Conservation (phyloP, 208 protist species). For the Acanthamoeba triangularis region DNA sequence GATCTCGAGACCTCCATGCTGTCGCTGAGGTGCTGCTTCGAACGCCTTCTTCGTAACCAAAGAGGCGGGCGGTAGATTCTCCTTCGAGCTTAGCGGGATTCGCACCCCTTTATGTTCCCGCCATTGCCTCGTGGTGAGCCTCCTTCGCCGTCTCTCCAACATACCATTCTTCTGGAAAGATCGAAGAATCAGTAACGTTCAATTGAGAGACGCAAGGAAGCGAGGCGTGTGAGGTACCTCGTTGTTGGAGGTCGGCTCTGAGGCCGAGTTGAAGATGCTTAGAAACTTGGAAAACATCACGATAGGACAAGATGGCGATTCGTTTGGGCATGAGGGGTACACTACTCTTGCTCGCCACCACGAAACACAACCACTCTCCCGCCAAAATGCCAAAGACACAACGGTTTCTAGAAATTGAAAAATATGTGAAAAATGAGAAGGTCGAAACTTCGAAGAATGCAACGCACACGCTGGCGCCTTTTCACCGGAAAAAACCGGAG, state of each 20-base stretch:
- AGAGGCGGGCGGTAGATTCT: not conserved
- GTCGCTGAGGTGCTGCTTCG: not conserved
- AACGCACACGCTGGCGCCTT: not conserved
- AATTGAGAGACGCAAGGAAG: not conserved
- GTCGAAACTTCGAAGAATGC: not conserved
- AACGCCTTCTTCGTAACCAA: not conserved
- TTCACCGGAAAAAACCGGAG: not conserved
- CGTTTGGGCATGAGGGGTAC: not conserved
- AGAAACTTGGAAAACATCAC: not conserved
- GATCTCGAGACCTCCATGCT: not conserved
- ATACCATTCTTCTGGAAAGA: not conserved
- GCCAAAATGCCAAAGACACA: not conserved
- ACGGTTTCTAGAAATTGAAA: not conserved
- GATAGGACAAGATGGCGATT: not conserved
- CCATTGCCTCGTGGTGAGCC: slow-evolving; percentile 18
- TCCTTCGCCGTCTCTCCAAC: slow-evolving; percentile 11
- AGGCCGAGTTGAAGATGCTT: not conserved
- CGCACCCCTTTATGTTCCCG: not conserved
- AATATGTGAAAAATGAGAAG: not conserved
- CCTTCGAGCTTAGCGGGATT: not conserved
- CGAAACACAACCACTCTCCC: not conserved
- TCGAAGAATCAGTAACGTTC: not conserved
- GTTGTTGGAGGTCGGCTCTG: not conserved
- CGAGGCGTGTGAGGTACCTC: not conserved
- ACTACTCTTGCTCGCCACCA: not conserved